Evolutionary conservation across 768 basidiomycete species (phyloP), one percentile per base, ranked within the genome.

Genomic region (Russula emetica): DNA sequence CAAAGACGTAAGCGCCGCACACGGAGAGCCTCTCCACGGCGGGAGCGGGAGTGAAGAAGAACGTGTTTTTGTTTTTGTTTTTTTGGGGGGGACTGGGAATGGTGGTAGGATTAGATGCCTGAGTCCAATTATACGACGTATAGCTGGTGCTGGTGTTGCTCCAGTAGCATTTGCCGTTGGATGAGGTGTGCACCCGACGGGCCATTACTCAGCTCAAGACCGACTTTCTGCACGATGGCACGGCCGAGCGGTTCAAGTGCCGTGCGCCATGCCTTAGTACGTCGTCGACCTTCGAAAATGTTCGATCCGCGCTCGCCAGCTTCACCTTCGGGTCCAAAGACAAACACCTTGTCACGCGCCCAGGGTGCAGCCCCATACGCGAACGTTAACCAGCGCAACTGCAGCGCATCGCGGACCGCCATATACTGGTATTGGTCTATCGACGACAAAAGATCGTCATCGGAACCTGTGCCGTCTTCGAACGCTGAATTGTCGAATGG

Each of bases 311-410:
- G 82, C 73, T 90, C 88, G 52, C 90, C 90, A 0, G 83, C 83
- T 74, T 92, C 90, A 58, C 89, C 90, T 71, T 91, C 89, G 0
- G 90, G 90, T 5, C 90, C 90, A 67, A 92, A 90, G 22, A 92
- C 88, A 72, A 81, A 90, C 53, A 89, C 81, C 74, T 83, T 87
- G 63, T 84, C 82, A 63, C 80, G 82, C 61, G 75, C 76, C 88
- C 90, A 92, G 9, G 89, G 89, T 4, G 77, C 80, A 71, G 87
- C 84, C 6, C 87, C 88, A 71, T 88, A 73, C 7, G 89, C 88
- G 61, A 92, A 92, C 24, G 84, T 71, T 26, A 91, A 80, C 90
- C 90, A 92, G 47, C 82, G 79, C 66, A 83, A 81, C 72, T 91
- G 89, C 55, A 92, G 82, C 44, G 85, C 78, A 63, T 90, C 84